A percentile compares a stretch with the other conserved stretches of the same genome.
These are phyloP conservation scores for Cystobasidium ongulense DNA, from an alignment of 768 basidiomycete species.

Conservation along the genomic window DNA sequence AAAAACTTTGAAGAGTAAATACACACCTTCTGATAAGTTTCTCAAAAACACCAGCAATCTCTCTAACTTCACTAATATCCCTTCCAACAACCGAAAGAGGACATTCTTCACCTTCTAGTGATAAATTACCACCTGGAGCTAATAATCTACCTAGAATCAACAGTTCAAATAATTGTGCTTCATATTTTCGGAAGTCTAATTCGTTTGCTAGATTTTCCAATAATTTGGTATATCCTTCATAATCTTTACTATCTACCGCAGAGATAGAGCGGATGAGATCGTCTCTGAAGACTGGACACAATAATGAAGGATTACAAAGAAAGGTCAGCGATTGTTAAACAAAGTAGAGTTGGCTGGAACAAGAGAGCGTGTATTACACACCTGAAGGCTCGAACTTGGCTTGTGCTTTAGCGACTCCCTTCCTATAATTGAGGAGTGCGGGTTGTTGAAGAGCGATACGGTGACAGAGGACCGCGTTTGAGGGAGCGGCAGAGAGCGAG, in stretches of 20 bases:
- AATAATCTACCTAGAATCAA: conserved; percentile 90
- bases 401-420: conserved; percentile 38
- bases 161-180: conserved; percentile 91
- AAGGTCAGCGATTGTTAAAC: neutral
- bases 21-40: conserved; percentile 83
- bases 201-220: conserved; percentile 84
- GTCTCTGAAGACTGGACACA: conserved; percentile 70
- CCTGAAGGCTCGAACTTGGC: conserved; percentile 40
- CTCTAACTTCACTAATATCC: conserved; percentile 77
- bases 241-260: conserved; percentile 64
- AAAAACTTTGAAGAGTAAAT: neutral
- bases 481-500: neutral
- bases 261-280: conserved; percentile 85
- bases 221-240: conserved; percentile 71
- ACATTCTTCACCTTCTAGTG: conserved; percentile 77
- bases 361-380: neutral
- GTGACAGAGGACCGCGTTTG: neutral
- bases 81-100: conserved; percentile 73
- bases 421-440: neutral
- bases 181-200: conserved; percentile 90
- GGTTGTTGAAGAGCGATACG: neutral
- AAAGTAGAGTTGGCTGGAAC: neutral
- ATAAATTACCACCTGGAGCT: conserved; percentile 84
- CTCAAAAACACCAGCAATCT: conserved; percentile 86
- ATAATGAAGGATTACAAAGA: neutral